Conservation (phyloP, 768 basidiomycete species). For the Podaxis carcinomalis region DNA sequence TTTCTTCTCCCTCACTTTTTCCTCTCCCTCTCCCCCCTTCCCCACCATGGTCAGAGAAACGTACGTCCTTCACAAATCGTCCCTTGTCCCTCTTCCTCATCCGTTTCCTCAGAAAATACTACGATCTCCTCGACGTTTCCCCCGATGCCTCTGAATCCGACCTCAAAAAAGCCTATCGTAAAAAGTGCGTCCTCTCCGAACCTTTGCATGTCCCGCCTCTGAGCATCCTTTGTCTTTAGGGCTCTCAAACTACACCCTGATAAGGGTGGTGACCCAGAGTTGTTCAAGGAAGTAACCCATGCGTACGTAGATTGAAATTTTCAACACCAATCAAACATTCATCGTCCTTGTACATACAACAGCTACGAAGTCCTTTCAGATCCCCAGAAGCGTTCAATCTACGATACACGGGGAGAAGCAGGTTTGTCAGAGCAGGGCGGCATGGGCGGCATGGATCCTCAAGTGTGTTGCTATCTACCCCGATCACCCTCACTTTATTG, state of each 20-base stretch:
- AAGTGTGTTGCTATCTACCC: constrained; percentile 43
- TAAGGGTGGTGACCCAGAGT: constrained; percentile 94
- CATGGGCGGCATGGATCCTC: constrained; percentile 96
- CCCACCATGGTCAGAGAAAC: constrained; percentile 66
- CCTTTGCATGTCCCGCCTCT: constrained; percentile 9
- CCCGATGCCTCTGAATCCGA: constrained; percentile 78
- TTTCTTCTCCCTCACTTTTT: constrained; percentile 9
- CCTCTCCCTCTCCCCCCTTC: constrained; percentile 14
- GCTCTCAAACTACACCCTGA: constrained; percentile 85
- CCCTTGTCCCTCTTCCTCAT: constrained; percentile 10
- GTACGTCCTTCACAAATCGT: constrained; percentile 29
- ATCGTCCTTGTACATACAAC: constrained; percentile 8
- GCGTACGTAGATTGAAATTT: constrained; percentile 54
- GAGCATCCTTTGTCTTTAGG: constrained; percentile 33
- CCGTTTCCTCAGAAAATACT: constrained; percentile 62
- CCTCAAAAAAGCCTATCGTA: constrained; percentile 94
- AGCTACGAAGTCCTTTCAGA: constrained; percentile 96
- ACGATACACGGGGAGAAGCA: constrained; percentile 91
- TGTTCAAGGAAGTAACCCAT: constrained; percentile 97
- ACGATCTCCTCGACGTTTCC: constrained; percentile 87
- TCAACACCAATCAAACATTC: background rate
- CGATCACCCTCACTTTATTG: constrained; percentile 8
- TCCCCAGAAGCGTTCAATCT: constrained; percentile 71
- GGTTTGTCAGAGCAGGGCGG: constrained; percentile 83
- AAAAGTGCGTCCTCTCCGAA: constrained; percentile 55